Evolutionary conservation across 352 stramenopile species (phyloP).

Genomic region (Phytophthora melonis): DNA sequence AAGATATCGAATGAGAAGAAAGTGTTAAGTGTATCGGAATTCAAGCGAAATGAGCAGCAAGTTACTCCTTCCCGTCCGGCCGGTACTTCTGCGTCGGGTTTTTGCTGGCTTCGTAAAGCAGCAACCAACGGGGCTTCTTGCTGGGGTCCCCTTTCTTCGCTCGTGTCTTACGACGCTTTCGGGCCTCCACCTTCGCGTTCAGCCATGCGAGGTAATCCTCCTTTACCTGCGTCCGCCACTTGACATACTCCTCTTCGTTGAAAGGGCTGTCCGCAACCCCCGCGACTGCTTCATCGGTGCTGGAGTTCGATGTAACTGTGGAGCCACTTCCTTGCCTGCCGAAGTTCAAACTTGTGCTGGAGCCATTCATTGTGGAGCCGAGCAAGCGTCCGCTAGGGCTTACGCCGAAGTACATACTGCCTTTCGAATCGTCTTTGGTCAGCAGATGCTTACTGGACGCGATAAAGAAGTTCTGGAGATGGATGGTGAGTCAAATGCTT

Average conservation of each 20-base stretch:
- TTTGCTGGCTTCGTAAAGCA: conserved; percentile 78
- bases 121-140: conserved; percentile 74
- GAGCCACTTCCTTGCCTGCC: conserved; percentile 23
- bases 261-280: conserved; percentile 31
- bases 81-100: conserved; percentile 38
- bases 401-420: conserved; percentile 44
- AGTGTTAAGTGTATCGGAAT: conserved; percentile 25
- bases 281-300: conserved; percentile 3
- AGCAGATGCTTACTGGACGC: conserved; percentile 55
- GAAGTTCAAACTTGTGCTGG: conserved; percentile 28
- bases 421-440: conserved; percentile 36
- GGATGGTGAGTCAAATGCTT: neutral
- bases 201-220: conserved; percentile 81
- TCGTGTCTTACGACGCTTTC: conserved; percentile 51
- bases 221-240: conserved; percentile 79
- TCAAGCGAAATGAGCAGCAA: conserved; percentile 20
- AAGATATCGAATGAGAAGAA: conserved; percentile 4
- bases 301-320: conserved; percentile 20
- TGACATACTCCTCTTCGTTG: conserved; percentile 67
- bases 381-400: conserved; percentile 34
- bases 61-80: conserved; percentile 40
- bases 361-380: conserved; percentile 30
- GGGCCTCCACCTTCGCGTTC: conserved; percentile 65
- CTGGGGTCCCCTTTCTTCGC: conserved; percentile 56
- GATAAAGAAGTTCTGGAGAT: conserved; percentile 53